Base-by-base conservation (phyloP, 106 monocot genomes). In the Dendrobium chrysotoxum region DNA sequence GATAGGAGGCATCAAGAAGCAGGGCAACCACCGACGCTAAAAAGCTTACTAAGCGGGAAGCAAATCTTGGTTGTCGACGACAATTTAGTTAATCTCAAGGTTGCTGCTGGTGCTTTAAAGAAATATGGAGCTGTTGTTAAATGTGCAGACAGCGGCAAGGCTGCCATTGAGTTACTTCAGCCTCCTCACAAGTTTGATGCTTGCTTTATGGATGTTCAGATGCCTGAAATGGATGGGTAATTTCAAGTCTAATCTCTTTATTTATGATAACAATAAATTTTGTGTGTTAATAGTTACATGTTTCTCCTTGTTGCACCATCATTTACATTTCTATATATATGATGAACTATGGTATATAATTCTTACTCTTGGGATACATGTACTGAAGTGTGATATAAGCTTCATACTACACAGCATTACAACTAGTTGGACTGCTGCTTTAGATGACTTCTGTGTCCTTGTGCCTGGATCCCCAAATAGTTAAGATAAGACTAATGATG, bases 141-240 rank as follows among this genome's bases (percentile, higher is more conserved):
- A 23, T 93, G 95, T 80, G 91, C 83, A 26, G 90, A 91, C 11
- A 89, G 92, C 75, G 95, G 95, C 4, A 95, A 92, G 77, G 86
- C 79, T 72, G 95, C 92, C 40, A 81, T 93, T 71, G 71, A 66
- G 68, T 82, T 86, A 68, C 92, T 95, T 70, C 72, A 79, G 28
- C 92, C 87, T 28, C 92, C 92, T 17, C 95, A 95, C 79, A 82
- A 84, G 25, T 91, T 89, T 70, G 85, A 93, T 77, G 92, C 95
- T 82, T 95, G 95, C 85, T 95, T 95, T 80, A 95, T 95, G 95
- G 95, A 95, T 86, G 91, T 93, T 77, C 95, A 95, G 66, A 95
- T 95, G 95, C 95, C 95, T 20, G 92, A 95, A 80, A 95, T 95
- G 92, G 95, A 95, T 79, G 92, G 95, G 95, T 95, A 91, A 40